Evolutionary conservation across 768 basidiomycete species (phyloP), one percentile per base, ranked within the genome.

Genomic region (Leucogyrophana mollusca): DNA sequence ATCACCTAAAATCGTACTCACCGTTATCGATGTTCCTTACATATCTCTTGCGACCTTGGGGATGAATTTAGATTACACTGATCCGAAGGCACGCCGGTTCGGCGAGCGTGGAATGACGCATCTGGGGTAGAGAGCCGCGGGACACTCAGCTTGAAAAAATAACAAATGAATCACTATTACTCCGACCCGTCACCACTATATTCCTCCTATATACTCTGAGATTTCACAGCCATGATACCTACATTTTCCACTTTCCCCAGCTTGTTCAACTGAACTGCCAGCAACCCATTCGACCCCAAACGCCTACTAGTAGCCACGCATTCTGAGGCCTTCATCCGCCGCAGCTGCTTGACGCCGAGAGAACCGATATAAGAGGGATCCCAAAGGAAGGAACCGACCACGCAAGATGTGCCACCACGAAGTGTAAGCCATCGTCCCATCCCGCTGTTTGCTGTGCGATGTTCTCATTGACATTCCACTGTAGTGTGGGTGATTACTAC

Each of bases 401-500:
- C 20, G 27, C 27, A 30, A 16, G 35, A 68, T 68, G 67, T 68
- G 67, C 46, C 63, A 60, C 41, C 69, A 68, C 56, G 67, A 70
- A 61, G 45, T 70, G 67, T 68, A 47, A 48, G 68, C 40, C 0
- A 5, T 20, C 22, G 5, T 32, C n/a, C 11, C 17, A 22, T 9
- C 17, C 8, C 43, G 2, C 11, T 30, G 27, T 7, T 30, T 30
- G n/a, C 2, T 16, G 23, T 7, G 30, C 41, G 3, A 45, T 7
- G 7, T 46, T 52, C 47, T 11, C 46, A 53, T 34, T 24, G 35
- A 9, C 25, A 20, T 13, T 17, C 17, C n/a, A n/a, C 11, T 27
- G 45, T 55, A 68, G 67, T 8, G 62, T 70, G 21, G 67, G 67
- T 34, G 67, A 68, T 38, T 68, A 61, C 46, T 62, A 69, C 48